Conservation (phyloP, 2,329 filamentous ascomycete genomes). For the Metarhizium guizhouense region DNA sequence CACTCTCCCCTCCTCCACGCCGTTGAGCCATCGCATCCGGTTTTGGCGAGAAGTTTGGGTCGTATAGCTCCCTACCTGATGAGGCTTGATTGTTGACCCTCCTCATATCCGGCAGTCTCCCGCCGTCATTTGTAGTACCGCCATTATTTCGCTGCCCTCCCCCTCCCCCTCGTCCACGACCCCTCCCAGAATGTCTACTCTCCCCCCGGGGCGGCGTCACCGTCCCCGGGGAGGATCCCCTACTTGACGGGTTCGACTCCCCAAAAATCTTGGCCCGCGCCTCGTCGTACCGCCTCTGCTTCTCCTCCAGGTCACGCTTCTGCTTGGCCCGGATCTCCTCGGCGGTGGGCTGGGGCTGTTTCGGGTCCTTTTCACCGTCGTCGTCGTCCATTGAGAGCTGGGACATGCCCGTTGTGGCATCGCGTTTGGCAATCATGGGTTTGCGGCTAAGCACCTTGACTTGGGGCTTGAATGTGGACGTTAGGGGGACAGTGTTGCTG, state of each 20-base stretch:
- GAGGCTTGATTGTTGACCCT: slow-evolving; percentile 16
- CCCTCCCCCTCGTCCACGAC: slow-evolving; percentile 35
- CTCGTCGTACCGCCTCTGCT: slow-evolving; percentile 84
- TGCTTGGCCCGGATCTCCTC: slow-evolving; percentile 74
- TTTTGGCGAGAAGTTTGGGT: slow-evolving; percentile 62
- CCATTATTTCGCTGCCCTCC: slow-evolving; percentile 16
- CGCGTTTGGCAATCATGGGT: slow-evolving; percentile 53
- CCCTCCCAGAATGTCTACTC: slow-evolving; percentile 28
- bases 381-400: slow-evolving; percentile 38
- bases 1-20: slow-evolving; percentile 28
- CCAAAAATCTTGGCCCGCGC: slow-evolving; percentile 83
- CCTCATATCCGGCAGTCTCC: slow-evolving; percentile 8
- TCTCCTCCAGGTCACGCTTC: slow-evolving; percentile 75
- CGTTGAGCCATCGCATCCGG: slow-evolving; percentile 43
- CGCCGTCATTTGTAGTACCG: slow-evolving; percentile 13
- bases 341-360: slow-evolving; percentile 54
- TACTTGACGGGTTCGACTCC: slow-evolving; percentile 43
- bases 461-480: slow-evolving; percentile 65
- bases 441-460: slow-evolving; percentile 82
- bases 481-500: slow-evolving; percentile 49
- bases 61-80: slow-evolving; percentile 58
- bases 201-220: slow-evolving; percentile 45
- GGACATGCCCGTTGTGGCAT: slow-evolving; percentile 37
- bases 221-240: slow-evolving; percentile 52
- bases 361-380: slow-evolving; percentile 56